Conservation (phyloP, 306 rosid species). For the Quercus variabilis region DNA sequence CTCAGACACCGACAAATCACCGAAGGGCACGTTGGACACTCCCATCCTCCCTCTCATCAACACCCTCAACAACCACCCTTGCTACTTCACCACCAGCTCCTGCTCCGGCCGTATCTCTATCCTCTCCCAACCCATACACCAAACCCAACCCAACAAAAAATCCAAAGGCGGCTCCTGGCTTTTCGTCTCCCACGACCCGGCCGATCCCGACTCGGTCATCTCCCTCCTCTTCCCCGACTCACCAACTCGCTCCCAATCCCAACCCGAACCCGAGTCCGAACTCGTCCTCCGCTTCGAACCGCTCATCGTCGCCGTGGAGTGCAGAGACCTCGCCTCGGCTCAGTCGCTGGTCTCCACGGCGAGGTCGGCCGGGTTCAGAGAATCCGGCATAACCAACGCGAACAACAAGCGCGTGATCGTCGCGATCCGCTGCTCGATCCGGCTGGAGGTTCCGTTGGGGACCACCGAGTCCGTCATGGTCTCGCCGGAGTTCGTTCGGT, state of each 20-base stretch:
- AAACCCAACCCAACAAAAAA: slow-evolving; percentile 51
- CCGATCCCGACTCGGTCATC: slow-evolving; percentile 59
- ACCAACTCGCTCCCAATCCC: background rate
- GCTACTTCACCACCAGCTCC: slow-evolving; percentile 88
- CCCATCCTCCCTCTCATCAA: slow-evolving; percentile 76
- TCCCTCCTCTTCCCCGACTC: slow-evolving; percentile 52
- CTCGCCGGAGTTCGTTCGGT: slow-evolving; percentile 60
- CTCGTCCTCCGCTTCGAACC: slow-evolving; percentile 93
- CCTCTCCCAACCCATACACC: slow-evolving; percentile 62
- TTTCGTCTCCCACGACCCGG: slow-evolving; percentile 69
- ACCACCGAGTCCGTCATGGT: slow-evolving; percentile 54
- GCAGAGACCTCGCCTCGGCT: slow-evolving; percentile 70
- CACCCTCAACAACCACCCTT: slow-evolving; percentile 59
- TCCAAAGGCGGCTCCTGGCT: slow-evolving; percentile 89
- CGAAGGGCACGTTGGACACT: slow-evolving; percentile 71
- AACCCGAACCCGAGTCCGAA: slow-evolving; percentile 26
- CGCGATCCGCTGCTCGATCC: slow-evolving; percentile 86
- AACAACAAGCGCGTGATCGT: slow-evolving; percentile 71
- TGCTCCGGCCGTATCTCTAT: slow-evolving; percentile 92
- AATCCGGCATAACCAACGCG: slow-evolving; percentile 76
- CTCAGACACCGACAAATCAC: slow-evolving; percentile 67
- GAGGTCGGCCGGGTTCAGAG: slow-evolving; percentile 85
- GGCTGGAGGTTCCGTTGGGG: slow-evolving; percentile 83
- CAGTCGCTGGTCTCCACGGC: slow-evolving; percentile 76
- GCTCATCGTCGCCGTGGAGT: slow-evolving; percentile 80